Conservation (phyloP, 495 filamentous ascomycete species). For the Xylaria intraflava region DNA sequence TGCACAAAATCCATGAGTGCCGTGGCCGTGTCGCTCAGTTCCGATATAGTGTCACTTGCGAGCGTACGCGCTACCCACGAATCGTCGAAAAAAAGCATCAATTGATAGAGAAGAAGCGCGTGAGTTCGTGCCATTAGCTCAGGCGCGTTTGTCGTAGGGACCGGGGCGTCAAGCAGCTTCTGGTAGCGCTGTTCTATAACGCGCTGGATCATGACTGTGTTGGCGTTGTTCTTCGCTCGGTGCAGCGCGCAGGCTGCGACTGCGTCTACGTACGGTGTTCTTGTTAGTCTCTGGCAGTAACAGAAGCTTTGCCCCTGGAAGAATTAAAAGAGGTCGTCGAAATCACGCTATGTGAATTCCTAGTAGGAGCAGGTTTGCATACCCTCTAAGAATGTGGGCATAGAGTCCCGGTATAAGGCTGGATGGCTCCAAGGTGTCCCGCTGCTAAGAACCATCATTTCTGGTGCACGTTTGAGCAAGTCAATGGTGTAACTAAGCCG, state of each 20-base stretch:
- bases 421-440: constrained; percentile 46
- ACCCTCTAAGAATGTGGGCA: constrained; percentile 47
- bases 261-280: constrained; percentile 34
- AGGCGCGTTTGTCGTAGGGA: constrained; percentile 17
- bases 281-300: background rate
- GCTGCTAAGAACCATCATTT: constrained; percentile 42
- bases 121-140: constrained; percentile 35
- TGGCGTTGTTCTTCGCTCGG: constrained; percentile 40
- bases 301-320: background rate
- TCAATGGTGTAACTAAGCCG: constrained; percentile 43
- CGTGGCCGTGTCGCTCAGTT: constrained; percentile 31
- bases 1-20: constrained; percentile 16
- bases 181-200: constrained; percentile 34
- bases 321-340: too few species aligned
- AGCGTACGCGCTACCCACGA: constrained; percentile 34
- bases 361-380: background rate
- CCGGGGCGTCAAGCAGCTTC: constrained; percentile 30
- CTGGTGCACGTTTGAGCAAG: constrained; percentile 33
- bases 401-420: constrained; percentile 37
- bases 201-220: constrained; percentile 37
- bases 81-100: constrained; percentile 48
- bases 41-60: constrained; percentile 31
- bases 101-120: constrained; percentile 44
- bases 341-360: background rate
- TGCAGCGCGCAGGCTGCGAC: constrained; percentile 44